Base-by-base conservation (phyloP, 768 basidiomycete species). In the Leucosporidium scottii region DNA sequence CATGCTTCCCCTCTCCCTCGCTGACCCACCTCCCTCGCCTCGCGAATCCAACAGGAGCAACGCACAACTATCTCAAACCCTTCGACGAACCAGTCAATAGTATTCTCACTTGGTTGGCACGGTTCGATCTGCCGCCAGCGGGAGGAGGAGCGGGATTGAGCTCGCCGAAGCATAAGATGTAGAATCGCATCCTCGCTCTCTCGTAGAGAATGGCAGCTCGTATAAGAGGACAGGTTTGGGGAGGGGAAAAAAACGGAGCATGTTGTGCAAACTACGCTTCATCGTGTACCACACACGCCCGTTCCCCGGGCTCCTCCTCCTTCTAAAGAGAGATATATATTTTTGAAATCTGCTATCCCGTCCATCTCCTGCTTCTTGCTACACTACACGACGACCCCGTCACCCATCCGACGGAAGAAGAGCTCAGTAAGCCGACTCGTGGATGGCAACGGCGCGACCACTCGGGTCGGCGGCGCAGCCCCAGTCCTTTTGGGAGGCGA, bases 391-490 rank as follows among this genome's bases (percentile, higher is more conserved):
- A 20, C 21, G 3, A 20, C 9, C 21, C 50, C 21, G 21, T 23
- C 21, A 23, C 50, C 6, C 15, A 23, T 51, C 25, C 50, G 23
- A n/a, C 50, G 50, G 17, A 23, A 4, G 7, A 7, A 23, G 50
- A 9, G 21, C 21, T 23, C 48, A 39, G 59, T 59, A 59, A 18
- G 96, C 94, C 59, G 91, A 86, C 74, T 87, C 90, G 83, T 99
- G 96, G 75, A 98, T 97, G 79, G 85, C 87, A 76, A 98, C 94
- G 70, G 90, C 92, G 59, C 96, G 83, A 36, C 96, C 96, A 70
- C 91, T 93, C 36, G 96, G 96, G 78, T 99, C 96, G 36, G 90
- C 80, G 4, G 90, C 82, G 76, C 94, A 96, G 64, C 94, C 94
- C 94, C 94, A 99, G 78, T 97, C 94, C 64, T 87, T 89, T 44